Percentiles rank a stretch among this genome's conserved stretches.
phyloP scores from a whole-genome alignment of 2,329 filamentous ascomycete genomes.

The Phialemonium atrogriseum region DNA sequence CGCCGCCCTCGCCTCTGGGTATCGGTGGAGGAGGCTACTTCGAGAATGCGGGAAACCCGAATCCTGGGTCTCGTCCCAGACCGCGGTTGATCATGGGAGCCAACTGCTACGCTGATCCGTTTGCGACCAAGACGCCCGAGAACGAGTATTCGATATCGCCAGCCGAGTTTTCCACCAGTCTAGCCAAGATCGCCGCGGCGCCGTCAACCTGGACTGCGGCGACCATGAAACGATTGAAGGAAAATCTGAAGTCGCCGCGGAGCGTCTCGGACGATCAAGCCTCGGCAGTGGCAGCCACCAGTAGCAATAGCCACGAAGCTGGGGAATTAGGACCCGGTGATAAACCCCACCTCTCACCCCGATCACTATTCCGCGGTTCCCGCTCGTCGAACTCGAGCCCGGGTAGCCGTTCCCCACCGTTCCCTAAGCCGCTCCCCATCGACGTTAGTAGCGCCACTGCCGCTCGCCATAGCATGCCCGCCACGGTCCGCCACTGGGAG shows the following conservation, averaged over 20 bases:
- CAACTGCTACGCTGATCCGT: slow-evolving; percentile 23
- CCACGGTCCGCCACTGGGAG: slow-evolving; percentile 17
- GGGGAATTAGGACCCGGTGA: no score
- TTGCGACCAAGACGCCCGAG: slow-evolving; percentile 15
- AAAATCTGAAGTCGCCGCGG: slow-evolving; percentile 11
- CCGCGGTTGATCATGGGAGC: slow-evolving; percentile 22
- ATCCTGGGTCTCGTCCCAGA: slow-evolving; percentile 12
- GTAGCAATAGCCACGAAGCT: background rate
- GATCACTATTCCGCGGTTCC: slow-evolving; percentile 17
- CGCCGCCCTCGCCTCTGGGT: slow-evolving; percentile 24
- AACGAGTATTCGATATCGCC: slow-evolving; percentile 16
- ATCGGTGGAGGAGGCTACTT: no score
- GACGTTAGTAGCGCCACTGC: slow-evolving; percentile 5
- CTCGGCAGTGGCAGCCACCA: slow-evolving; percentile 4
- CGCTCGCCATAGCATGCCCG: slow-evolving; percentile 3
- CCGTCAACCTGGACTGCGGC: slow-evolving; percentile 24
- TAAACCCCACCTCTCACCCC: slow-evolving; percentile 5
- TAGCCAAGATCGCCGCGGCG: slow-evolving; percentile 17
- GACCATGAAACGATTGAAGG: slow-evolving; percentile 20
- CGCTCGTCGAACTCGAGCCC: slow-evolving; percentile 24
- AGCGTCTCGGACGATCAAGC: background rate
- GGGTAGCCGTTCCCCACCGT: slow-evolving; percentile 15
- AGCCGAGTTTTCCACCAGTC: slow-evolving; percentile 19
- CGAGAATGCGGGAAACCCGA: slow-evolving; percentile 16
- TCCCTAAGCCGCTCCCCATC: slow-evolving; percentile 10